These are phyloP conservation scores for Papilionanthe hybrid DNA, from an alignment of 116 monocot species.

Conservation along the genomic window DNA sequence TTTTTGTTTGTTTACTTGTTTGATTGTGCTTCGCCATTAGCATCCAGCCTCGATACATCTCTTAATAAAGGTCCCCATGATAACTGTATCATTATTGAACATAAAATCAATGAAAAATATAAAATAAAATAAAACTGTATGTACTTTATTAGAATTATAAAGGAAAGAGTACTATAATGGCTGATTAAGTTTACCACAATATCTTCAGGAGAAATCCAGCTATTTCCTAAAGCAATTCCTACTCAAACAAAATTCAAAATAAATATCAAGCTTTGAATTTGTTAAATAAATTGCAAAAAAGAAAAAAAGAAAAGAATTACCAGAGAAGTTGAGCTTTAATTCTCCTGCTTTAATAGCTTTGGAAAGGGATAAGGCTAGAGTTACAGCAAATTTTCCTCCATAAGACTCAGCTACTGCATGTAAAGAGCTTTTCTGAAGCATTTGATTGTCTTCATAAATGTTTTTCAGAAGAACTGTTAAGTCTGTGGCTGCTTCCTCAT, in stretches of 20 bases:
- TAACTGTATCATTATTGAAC: constrained; percentile 23
- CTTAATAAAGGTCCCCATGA: constrained; percentile 81
- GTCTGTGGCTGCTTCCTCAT: constrained; percentile 62
- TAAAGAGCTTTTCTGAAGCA: constrained; percentile 39
- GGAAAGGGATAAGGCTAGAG: no score
- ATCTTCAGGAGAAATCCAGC: constrained; percentile 91
- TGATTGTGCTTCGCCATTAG: constrained; percentile 33
- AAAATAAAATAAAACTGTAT: not conserved
- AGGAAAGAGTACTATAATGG: not conserved
- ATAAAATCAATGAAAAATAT: no score
- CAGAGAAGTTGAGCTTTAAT: constrained; percentile 17
- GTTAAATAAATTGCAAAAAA: not conserved
- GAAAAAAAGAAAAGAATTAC: not conserved
- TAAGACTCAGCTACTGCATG: constrained; percentile 83
- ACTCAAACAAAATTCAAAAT: not conserved
- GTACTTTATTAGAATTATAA: no score
- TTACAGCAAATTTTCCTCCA: constrained; percentile 77
- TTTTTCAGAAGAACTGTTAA: constrained; percentile 55
- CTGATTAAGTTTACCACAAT: constrained; percentile 43
- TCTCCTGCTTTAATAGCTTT: constrained; percentile 19
- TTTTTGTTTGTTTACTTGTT: no score
- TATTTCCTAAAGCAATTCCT: constrained; percentile 77
- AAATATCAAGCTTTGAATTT: no score
- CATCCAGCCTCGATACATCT: constrained; percentile 69
- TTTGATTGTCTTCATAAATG: constrained; percentile 32